Evolutionary conservation across 1,139 yeast genomes (phyloP).

Genomic region (Zygoascus sp.): DNA sequence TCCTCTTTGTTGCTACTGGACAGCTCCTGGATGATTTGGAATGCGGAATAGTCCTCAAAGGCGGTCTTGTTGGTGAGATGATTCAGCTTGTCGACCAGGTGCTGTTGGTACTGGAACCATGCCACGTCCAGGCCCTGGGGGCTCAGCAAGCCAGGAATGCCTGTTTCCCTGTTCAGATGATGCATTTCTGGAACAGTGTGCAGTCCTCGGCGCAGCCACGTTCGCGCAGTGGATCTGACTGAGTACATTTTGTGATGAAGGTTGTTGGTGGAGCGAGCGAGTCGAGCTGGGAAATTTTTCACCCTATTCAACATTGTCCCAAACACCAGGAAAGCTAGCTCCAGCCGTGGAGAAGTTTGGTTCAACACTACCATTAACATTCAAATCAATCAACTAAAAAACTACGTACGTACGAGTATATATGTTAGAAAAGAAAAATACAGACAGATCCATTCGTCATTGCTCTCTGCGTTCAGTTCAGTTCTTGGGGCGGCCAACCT

Average conservation of each 20-base stretch:
- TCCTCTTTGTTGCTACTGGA: constrained; percentile 33
- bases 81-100: constrained; percentile 62
- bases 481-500: constrained; percentile 41
- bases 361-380: neutral
- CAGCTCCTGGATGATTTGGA: constrained; percentile 62
- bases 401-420: neutral
- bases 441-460: neutral
- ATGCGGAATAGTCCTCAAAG: constrained; percentile 22
- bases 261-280: too few species aligned
- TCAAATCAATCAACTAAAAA: neutral
- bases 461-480: too few species aligned
- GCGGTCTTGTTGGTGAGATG: constrained; percentile 31
- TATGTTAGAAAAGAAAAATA: neutral
- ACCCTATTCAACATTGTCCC: constrained; percentile 5
- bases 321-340: too few species aligned
- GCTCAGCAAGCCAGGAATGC: constrained; percentile 70
- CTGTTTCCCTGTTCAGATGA: constrained; percentile 37
- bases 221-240: neutral
- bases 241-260: neutral
- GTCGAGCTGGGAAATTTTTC: constrained; percentile 2
- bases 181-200: constrained; percentile 33
- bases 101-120: constrained; percentile 79
- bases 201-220: constrained; percentile 14
- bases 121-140: constrained; percentile 65
- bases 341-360: too few species aligned